A percentile compares a stretch with the other conserved stretches of the same genome.
These are phyloP conservation scores for Akanthomyces lecanii DNA, from an alignment of 2,329 filamentous ascomycete species.

Conservation along the genomic window DNA sequence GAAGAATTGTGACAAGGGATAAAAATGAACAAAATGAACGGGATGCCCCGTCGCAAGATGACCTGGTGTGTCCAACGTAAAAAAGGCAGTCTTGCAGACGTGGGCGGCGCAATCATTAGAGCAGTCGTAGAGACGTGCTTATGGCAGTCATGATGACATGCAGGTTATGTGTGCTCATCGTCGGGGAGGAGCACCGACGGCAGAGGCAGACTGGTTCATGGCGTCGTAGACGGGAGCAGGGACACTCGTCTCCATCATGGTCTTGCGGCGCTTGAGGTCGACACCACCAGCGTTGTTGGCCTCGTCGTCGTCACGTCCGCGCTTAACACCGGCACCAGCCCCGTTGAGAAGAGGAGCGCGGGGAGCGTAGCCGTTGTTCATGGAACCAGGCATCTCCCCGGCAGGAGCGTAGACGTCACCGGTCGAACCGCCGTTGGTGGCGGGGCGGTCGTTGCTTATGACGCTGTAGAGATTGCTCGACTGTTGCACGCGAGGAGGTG, in stretches of 20 bases:
- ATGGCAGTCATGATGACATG: background rate
- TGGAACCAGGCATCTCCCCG: conserved; percentile 51
- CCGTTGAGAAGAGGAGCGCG: conserved; percentile 65
- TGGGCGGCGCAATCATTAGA: conserved; percentile 10
- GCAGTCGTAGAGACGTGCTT: background rate
- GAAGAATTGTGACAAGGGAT: conserved; percentile 5
- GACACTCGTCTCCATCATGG: conserved; percentile 59
- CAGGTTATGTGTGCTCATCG: conserved; percentile 27
- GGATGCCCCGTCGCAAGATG: background rate
- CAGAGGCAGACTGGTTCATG: conserved; percentile 44
- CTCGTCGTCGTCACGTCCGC: conserved; percentile 56
- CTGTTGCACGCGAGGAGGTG: conserved; percentile 65
- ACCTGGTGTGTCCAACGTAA: background rate
- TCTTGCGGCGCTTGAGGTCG: conserved; percentile 76
- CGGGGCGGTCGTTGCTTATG: conserved; percentile 72
- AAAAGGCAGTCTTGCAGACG: background rate
- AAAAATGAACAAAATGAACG: conserved; percentile 8
- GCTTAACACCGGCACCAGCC: conserved; percentile 40
- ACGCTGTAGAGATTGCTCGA: conserved; percentile 85
- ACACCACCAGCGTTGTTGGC: conserved; percentile 53
- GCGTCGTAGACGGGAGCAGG: conserved; percentile 47
- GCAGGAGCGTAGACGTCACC: conserved; percentile 69
- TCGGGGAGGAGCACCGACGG: conserved; percentile 39
- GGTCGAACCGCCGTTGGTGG: conserved; percentile 60
- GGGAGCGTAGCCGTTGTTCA: conserved; percentile 60